Evolutionary conservation across 306 rosid genomes (phyloP).

Genomic region (Dalbergia cultrata): DNA sequence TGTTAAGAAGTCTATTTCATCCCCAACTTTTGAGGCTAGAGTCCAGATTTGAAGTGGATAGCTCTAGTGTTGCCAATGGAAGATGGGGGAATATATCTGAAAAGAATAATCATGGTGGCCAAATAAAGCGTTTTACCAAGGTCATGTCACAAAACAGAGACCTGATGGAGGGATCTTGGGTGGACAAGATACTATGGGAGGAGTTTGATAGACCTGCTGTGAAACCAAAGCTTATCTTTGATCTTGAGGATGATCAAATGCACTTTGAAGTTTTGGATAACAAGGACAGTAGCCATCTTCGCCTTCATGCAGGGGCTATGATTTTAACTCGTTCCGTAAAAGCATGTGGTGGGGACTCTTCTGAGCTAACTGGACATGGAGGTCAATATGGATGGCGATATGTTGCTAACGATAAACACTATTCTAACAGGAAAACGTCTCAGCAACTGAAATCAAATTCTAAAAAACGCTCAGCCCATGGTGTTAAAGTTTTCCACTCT

Average conservation of each 20-base stretch:
- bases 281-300: conserved; percentile 69
- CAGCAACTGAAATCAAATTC: conserved; percentile 95
- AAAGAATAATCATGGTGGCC: conserved; percentile 62
- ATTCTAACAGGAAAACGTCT: conserved; percentile 87
- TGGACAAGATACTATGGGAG: conserved; percentile 90
- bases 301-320: conserved; percentile 95
- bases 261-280: conserved; percentile 87
- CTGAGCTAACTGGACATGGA: conserved; percentile 80
- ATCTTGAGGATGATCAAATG: conserved; percentile 97
- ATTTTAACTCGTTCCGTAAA: conserved; percentile 66
- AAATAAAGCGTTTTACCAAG: conserved; percentile 62
- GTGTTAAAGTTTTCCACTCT: conserved; percentile 91
- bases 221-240: conserved; percentile 87
- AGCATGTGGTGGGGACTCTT: conserved; percentile 64
- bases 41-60: conserved; percentile 60
- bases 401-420: conserved; percentile 90
- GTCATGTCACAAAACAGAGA: conserved; percentile 74
- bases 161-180: conserved; percentile 85
- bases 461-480: conserved; percentile 87
- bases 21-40: conserved; percentile 91
- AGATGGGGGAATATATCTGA: conserved; percentile 51
- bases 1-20: conserved; percentile 65
- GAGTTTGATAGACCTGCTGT: conserved; percentile 60
- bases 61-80: conserved; percentile 55
- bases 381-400: conserved; percentile 88